Conservation (phyloP, 1,139 yeast species). For the Kodamaea anthophila region DNA sequence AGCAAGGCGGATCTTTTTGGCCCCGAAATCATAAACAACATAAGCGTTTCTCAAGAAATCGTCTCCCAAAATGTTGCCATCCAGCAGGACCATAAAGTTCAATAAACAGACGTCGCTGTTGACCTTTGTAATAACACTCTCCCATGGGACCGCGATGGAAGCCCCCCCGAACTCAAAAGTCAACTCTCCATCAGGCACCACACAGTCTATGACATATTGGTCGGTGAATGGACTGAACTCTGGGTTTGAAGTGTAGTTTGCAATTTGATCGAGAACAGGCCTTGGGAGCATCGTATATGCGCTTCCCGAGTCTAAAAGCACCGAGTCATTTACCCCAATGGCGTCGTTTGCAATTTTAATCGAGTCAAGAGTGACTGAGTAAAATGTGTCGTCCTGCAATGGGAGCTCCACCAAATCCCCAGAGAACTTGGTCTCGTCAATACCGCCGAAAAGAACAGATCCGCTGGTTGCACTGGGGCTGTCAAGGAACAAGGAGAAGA, state of each 20-base stretch:
- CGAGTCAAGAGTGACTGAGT: constrained; percentile 8
- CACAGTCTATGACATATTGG: constrained; percentile 20
- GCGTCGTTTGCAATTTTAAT: constrained; percentile 4
- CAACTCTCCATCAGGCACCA: constrained; percentile 13
- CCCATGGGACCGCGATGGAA: constrained; percentile 39
- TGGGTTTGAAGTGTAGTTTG: constrained; percentile 6
- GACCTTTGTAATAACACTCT: constrained; percentile 21
- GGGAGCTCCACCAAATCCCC: constrained; percentile 12
- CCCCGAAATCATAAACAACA: constrained; percentile 18
- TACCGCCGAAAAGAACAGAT: constrained; percentile 16
- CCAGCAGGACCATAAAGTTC: constrained; percentile 1
- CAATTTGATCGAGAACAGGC: constrained; percentile 7
- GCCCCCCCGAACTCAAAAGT: constrained; percentile 37
- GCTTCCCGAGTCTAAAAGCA: constrained; percentile 16
- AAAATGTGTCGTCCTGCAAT: constrained; percentile 3
- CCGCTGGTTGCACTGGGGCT: constrained; percentile 11
- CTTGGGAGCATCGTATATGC: constrained; percentile 13
- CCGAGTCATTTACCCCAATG: constrained; percentile 2
- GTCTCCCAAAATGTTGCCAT: constrained; percentile 12
- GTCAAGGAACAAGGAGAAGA: constrained; percentile 14
- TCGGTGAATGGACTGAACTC: not conserved
- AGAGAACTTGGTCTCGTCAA: constrained; percentile 15
- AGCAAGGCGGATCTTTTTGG: constrained; percentile 15
- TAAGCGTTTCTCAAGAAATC: constrained; percentile 18
- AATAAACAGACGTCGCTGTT: constrained; percentile 4